phyloP scores from a whole-genome alignment of 371 early-diverging fungal genomes.

The Syncephalastrum contaminatum region DNA sequence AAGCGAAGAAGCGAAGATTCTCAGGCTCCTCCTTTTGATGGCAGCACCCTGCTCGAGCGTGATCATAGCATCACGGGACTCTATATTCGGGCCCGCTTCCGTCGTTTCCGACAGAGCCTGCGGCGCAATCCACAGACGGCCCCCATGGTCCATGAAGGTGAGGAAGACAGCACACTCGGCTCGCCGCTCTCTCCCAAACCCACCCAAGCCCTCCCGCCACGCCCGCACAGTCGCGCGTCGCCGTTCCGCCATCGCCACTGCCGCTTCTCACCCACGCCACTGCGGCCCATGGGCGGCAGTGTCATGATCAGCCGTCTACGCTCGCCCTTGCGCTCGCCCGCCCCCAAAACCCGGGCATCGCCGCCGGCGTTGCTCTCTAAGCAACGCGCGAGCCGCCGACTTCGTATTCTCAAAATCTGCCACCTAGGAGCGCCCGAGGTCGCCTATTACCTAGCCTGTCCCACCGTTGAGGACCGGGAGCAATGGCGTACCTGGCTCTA shows the following conservation, averaged over 20 bases:
- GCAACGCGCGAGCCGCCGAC: slow-evolving; percentile 1
- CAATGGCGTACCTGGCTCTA: slow-evolving; percentile 11
- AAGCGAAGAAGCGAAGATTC: too few species aligned
- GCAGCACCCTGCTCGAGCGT: not conserved
- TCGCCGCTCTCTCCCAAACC: too few species aligned
- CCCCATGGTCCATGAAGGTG: not conserved
- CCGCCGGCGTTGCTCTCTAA: not conserved
- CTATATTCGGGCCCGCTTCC: slow-evolving; percentile 17
- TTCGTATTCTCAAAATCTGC: slow-evolving; percentile 9
- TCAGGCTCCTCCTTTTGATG: too few species aligned
- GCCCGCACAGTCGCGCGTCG: too few species aligned
- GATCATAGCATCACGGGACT: slow-evolving; percentile 13
- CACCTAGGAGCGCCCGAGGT: slow-evolving; percentile 15
- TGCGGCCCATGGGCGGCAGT: too few species aligned
- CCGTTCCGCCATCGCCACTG: too few species aligned
- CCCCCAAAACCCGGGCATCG: not conserved
- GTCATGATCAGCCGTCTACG: too few species aligned
- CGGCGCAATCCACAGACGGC: slow-evolving; percentile 2
- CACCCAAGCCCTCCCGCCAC: too few species aligned
- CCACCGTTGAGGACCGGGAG: slow-evolving; percentile 13
- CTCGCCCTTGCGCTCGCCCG: too few species aligned
- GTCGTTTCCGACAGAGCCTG: slow-evolving; percentile 14
- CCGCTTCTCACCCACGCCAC: too few species aligned
- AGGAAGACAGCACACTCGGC: not conserved
- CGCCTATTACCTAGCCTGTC: slow-evolving; percentile 10